These are phyloP conservation scores for Saccharomyces hybrid DNA, from an alignment of 1,139 yeast genomes.

Conservation along the genomic window DNA sequence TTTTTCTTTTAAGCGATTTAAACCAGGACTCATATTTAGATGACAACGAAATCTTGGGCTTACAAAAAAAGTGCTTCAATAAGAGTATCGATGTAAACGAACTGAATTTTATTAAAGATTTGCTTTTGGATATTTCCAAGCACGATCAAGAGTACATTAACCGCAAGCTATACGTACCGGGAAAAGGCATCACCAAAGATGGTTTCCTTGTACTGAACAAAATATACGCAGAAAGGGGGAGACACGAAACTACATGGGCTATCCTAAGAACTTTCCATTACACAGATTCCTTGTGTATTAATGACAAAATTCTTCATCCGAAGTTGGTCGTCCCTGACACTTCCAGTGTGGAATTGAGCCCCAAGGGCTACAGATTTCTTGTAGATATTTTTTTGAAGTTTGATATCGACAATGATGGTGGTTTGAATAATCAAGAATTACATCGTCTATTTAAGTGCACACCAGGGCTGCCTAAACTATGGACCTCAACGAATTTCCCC, in stretches of 20 bases:
- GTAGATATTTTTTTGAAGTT: conserved; percentile 82
- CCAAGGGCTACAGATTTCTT: conserved; percentile 81
- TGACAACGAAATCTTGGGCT: conserved; percentile 56
- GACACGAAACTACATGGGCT: conserved; percentile 97
- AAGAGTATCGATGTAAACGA: conserved; percentile 49
- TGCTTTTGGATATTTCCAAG: conserved; percentile 25
- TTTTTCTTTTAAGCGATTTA: conserved; percentile 76
- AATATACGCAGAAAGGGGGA: conserved; percentile 77
- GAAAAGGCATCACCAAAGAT: conserved; percentile 55
- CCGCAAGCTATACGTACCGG: conserved; percentile 23
- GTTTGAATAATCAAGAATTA: conserved; percentile 68
- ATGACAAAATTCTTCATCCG: conserved; percentile 72
- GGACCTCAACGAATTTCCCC: conserved; percentile 85
- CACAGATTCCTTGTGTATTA: conserved; percentile 81
- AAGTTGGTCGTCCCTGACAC: conserved; percentile 66
- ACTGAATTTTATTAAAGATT: conserved; percentile 42
- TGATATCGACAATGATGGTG: conserved; percentile 95
- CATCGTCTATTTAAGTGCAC: conserved; percentile 70
- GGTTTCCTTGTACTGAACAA: conserved; percentile 76
- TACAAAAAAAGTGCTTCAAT: conserved; percentile 73
- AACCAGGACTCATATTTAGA: conserved; percentile 83
- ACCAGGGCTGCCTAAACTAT: conserved; percentile 81
- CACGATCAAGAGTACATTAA: conserved; percentile 14
- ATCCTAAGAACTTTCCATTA: conserved; percentile 79
- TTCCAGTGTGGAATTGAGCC: conserved; percentile 85